Base-by-base conservation (phyloP, 148 eudicot genomes). In the Diospyros kaki region DNA sequence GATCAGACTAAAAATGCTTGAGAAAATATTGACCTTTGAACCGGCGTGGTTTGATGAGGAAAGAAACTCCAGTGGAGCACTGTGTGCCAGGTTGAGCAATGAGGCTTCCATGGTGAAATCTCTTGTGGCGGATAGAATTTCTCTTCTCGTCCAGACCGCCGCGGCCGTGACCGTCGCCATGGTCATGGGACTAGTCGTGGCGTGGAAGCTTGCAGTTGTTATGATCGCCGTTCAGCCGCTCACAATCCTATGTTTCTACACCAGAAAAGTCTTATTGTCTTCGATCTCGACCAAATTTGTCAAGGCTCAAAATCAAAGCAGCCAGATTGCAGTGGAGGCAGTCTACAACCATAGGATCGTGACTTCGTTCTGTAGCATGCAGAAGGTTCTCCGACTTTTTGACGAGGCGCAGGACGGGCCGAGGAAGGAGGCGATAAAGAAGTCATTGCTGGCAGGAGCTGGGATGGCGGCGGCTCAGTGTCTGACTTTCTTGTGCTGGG, bases 221-320 rank as follows among this genome's bases (percentile, higher is more conserved):
- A 92, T 94, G 96, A 92, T 94, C 8, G 89, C 94, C 0, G 96
- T 94, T 6, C 98, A 94, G 68, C 98, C 98, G 3, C 86, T 94
- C 52, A 83, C 96, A 0, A 94, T 94, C 72, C 82, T 89, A 15
- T 94, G 98, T 64, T 87, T 92, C 80, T 92, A 94, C 82, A 89
- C 96, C 1, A 64, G 96, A 72, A 89, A 90, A 71, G 93, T 92
- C 2, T 65, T 94, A 1, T 81, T 94, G 11, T 89, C 97, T 0
- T 69, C 87, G 55, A 86, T 94, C 62, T 82, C 96, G 1, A 64
- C 73, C 5, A 88, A 90, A 15, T 84, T 89, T 13, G 81, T 86
- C 9, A 89, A 87, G 88, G 89, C 92, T 10, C 98, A 92, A 40
- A 82, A 81, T 73, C 80, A 75, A 42, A 92, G 98, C 80, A 88